These are phyloP conservation scores for Glycine tomentella DNA, from an alignment of 306 rosid species.

Conservation along the genomic window DNA sequence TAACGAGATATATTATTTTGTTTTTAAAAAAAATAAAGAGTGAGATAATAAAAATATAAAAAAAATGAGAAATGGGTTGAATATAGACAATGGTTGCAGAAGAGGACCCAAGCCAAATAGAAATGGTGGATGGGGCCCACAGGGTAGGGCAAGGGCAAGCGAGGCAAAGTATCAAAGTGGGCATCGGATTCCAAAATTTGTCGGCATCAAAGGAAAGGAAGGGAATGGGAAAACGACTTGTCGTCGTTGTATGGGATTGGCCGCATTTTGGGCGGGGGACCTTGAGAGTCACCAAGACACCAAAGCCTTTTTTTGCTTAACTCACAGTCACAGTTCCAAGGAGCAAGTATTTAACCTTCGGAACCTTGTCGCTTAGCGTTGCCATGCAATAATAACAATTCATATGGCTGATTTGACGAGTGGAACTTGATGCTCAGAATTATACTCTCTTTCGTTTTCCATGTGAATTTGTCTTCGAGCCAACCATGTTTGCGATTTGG, in stretches of 20 bases:
- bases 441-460: too few relatives aligned
- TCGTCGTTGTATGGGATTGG: slow-evolving; percentile 44
- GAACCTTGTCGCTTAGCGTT: slow-evolving; percentile 26
- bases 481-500: slow-evolving; percentile 8
- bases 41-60: too few relatives aligned
- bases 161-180: slow-evolving; percentile 41
- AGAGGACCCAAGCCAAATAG: too few relatives aligned
- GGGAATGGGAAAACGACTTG: slow-evolving; percentile 36
- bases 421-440: neutral
- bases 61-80: too few relatives aligned
- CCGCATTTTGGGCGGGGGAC: slow-evolving; percentile 51
- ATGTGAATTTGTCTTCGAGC: slow-evolving; percentile 14
- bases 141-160: neutral
- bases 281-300: neutral
- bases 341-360: slow-evolving; percentile 1
- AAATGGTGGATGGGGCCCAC: neutral
- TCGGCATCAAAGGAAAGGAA: slow-evolving; percentile 29
- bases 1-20: too few relatives aligned
- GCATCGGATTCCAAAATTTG: slow-evolving; percentile 66
- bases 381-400: neutral
- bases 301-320: too few relatives aligned
- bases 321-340: neutral
- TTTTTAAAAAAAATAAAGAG: too few relatives aligned
- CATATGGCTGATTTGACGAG: neutral
- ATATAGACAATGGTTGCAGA: too few relatives aligned